These are phyloP conservation scores for Lonicera japonica DNA, from an alignment of 129 eudicot genomes.

Conservation along the genomic window DNA sequence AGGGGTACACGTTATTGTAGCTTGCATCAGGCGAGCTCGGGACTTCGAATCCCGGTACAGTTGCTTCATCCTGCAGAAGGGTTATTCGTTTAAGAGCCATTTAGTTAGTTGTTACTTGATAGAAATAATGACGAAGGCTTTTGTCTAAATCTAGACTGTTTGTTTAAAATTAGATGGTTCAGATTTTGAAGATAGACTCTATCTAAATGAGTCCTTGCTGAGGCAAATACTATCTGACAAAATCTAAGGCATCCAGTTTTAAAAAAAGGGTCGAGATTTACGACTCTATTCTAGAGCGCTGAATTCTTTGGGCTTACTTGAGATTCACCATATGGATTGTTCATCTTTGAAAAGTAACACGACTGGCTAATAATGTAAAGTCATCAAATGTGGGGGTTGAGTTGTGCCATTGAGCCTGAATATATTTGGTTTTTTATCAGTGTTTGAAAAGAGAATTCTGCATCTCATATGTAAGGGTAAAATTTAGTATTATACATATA, in stretches of 20 bases:
- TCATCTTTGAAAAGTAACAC: constrained; percentile 38
- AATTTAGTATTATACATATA: too few relatives aligned
- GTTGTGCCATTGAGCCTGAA: constrained; percentile 27
- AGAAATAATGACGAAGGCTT: too few relatives aligned
- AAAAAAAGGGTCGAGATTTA: too few relatives aligned
- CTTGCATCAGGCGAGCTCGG: constrained; percentile 87
- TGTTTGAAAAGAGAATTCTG: background rate
- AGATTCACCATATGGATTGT: constrained; percentile 41
- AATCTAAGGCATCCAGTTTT: too few relatives aligned
- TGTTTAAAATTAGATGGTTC: too few relatives aligned
- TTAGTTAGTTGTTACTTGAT: background rate
- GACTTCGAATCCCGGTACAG: constrained; percentile 81
- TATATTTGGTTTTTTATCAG: background rate
- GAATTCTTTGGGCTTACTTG: constrained; percentile 32
- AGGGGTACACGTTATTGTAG: constrained; percentile 64
- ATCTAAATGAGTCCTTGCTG: too few relatives aligned
- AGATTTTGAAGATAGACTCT: too few relatives aligned
- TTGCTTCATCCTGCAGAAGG: constrained; percentile 53
- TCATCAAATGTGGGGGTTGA: constrained; percentile 19
- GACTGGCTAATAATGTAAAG: constrained; percentile 15
- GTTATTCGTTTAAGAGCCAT: background rate
- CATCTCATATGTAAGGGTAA: background rate
- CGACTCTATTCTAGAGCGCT: too few relatives aligned
- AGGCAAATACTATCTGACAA: too few relatives aligned
- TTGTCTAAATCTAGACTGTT: too few relatives aligned